Evolutionary conservation across 1,139 yeast genomes (phyloP).

Genomic region (Citeromyces hawaiiensis): DNA sequence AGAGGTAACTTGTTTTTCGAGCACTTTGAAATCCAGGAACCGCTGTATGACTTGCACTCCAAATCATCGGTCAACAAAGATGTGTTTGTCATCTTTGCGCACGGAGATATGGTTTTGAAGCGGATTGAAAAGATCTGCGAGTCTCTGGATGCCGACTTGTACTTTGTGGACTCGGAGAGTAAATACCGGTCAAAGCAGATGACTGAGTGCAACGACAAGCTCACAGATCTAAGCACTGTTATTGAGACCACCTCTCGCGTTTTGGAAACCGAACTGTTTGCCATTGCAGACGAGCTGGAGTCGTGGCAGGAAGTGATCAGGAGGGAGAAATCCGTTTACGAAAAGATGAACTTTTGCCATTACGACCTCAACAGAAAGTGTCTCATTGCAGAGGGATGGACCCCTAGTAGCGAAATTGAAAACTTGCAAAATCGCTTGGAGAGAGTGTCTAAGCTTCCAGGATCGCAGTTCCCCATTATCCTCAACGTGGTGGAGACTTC

Average conservation of each 20-base stretch:
- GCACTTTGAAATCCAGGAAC: conserved; percentile 43
- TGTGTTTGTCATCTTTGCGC: conserved; percentile 38
- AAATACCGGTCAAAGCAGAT: conserved; percentile 43
- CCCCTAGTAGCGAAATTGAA: conserved; percentile 45
- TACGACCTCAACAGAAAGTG: conserved; percentile 53
- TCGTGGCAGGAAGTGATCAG: conserved; percentile 59
- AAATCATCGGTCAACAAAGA: conserved; percentile 27
- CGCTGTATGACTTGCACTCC: conserved; percentile 21
- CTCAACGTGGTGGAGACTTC: conserved; percentile 46
- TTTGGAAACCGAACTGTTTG: conserved; percentile 53
- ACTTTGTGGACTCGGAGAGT: conserved; percentile 29
- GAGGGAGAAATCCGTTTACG: conserved; percentile 59
- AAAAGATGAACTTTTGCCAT: conserved; percentile 53
- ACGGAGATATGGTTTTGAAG: conserved; percentile 35
- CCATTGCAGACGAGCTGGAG: conserved; percentile 51
- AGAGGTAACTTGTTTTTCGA: conserved; percentile 27
- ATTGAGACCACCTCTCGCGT: conserved; percentile 43
- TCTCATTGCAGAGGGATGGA: conserved; percentile 71
- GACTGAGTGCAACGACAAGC: conserved; percentile 30
- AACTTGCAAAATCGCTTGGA: conserved; percentile 19
- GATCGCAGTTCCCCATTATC: background rate
- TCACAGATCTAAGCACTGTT: conserved; percentile 47
- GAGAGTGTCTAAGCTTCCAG: conserved; percentile 11
- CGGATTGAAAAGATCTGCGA: conserved; percentile 36
- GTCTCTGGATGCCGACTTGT: conserved; percentile 37